Evolutionary conservation across 1,139 yeast species (phyloP).

Genomic region (Geotrichum armillariae): DNA sequence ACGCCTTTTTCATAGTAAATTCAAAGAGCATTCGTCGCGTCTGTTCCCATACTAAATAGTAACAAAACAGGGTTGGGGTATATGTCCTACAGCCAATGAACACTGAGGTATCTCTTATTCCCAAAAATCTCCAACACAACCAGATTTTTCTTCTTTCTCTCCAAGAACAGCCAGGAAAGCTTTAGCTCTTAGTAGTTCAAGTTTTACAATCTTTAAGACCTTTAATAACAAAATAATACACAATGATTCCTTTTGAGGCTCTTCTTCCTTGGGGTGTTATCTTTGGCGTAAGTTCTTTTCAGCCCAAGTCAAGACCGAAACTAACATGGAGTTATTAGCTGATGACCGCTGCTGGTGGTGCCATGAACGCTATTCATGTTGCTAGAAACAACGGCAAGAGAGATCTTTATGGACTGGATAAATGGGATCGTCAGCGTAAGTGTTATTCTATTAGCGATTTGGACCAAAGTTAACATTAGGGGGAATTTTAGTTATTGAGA

Average conservation of each 20-base stretch:
- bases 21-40: no score
- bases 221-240: no score
- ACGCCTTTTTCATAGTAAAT: no score
- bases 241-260: conserved; percentile 73
- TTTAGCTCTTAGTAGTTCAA: background rate
- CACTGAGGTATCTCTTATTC: conserved; percentile 10
- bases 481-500: conserved; percentile 50
- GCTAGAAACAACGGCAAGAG: conserved; percentile 54
- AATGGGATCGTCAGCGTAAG: conserved; percentile 52
- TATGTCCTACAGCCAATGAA: conserved; percentile 8
- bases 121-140: conserved; percentile 11
- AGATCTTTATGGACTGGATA: conserved; percentile 58
- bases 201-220: conserved; percentile 35
- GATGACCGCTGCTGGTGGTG: conserved; percentile 54
- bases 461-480: background rate
- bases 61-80: conserved; percentile 18
- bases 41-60: no score
- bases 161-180: background rate
- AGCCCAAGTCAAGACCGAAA: background rate
- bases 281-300: conserved; percentile 46
- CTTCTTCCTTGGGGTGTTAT: conserved; percentile 66
- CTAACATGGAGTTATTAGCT: conserved; percentile 35
- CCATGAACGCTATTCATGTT: conserved; percentile 49
- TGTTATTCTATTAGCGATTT: background rate
- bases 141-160: conserved; percentile 8